Evolutionary conservation across 2,329 filamentous ascomycete genomes (phyloP).

Genomic region (Coniochaeta hoffmannii): DNA sequence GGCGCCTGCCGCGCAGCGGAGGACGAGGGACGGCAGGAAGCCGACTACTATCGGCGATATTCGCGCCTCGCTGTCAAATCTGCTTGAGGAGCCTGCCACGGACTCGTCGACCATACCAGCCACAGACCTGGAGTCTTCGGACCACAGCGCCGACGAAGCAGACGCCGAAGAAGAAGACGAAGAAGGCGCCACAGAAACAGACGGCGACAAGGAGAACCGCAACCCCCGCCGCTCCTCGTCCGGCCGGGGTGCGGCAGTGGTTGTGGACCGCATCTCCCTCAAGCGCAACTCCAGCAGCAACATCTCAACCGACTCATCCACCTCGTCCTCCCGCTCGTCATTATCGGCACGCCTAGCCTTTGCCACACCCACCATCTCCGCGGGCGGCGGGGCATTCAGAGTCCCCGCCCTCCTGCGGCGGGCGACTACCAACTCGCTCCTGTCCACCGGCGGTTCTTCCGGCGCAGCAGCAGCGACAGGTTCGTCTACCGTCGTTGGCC

Average conservation of each 20-base stretch:
- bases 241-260: conserved; percentile 52
- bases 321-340: conserved; percentile 18
- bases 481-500: too few species aligned
- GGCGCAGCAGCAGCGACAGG: too few species aligned
- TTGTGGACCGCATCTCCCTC: conserved; percentile 69
- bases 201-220: conserved; percentile 43
- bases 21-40: conserved; percentile 55
- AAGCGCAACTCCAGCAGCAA: conserved; percentile 47
- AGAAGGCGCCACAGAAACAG: conserved; percentile 19
- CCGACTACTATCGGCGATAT: conserved; percentile 74
- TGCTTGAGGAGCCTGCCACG: conserved; percentile 56
- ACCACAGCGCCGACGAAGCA: conserved; percentile 30
- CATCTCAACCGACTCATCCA: conserved; percentile 20
- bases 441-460: conserved; percentile 22
- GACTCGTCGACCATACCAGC: conserved; percentile 38
- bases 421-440: conserved; percentile 60
- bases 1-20: conserved; percentile 39
- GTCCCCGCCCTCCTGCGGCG: conserved; percentile 65
- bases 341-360: conserved; percentile 51
- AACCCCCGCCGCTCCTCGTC: conserved; percentile 26
- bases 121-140: conserved; percentile 30
- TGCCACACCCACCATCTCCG: conserved; percentile 29
- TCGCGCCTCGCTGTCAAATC: conserved; percentile 71
- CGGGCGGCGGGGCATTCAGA: conserved; percentile 51
- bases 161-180: conserved; percentile 46